These are phyloP conservation scores for Dovyalis caffra DNA, from an alignment of 345 rosid genomes.

Conservation along the genomic window DNA sequence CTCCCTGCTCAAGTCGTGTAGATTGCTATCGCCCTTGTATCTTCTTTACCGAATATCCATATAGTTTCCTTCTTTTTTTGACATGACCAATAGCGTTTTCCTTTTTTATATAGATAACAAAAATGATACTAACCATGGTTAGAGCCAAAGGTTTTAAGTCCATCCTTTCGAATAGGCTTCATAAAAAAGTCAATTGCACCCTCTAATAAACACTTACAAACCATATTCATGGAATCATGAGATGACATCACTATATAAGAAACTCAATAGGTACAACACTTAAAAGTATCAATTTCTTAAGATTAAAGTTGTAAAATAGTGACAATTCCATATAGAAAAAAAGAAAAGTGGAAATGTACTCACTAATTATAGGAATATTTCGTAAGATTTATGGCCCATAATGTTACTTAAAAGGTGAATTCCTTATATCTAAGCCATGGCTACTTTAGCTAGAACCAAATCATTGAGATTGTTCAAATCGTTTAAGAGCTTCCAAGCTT, in stretches of 20 bases:
- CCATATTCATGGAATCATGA: conserved; percentile 20
- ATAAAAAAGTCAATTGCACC: conserved; percentile 28
- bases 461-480: conserved; percentile 49
- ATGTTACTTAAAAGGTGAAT: conserved; percentile 53
- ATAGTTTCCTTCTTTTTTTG: too few relatives aligned
- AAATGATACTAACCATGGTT: too few relatives aligned
- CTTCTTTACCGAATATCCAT: too few relatives aligned
- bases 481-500: conserved; percentile 63
- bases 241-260: conserved; percentile 28
- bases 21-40: too few relatives aligned
- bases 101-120: too few relatives aligned
- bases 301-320: neutral
- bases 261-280: conserved; percentile 6
- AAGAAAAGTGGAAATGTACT: neutral
- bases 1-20: too few relatives aligned
- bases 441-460: conserved; percentile 55
- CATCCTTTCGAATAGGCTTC: conserved; percentile 29
- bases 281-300: neutral
- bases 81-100: too few relatives aligned
- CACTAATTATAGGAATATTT: conserved; percentile 47
- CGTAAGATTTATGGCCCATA: conserved; percentile 51
- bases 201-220: conserved; percentile 22
- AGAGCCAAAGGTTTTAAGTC: conserved; percentile 28
- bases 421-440: conserved; percentile 49
- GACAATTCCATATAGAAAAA: neutral